These are phyloP conservation scores for Neurospora sp. DNA, from an alignment of 2,329 filamentous ascomycete genomes.

Conservation along the genomic window DNA sequence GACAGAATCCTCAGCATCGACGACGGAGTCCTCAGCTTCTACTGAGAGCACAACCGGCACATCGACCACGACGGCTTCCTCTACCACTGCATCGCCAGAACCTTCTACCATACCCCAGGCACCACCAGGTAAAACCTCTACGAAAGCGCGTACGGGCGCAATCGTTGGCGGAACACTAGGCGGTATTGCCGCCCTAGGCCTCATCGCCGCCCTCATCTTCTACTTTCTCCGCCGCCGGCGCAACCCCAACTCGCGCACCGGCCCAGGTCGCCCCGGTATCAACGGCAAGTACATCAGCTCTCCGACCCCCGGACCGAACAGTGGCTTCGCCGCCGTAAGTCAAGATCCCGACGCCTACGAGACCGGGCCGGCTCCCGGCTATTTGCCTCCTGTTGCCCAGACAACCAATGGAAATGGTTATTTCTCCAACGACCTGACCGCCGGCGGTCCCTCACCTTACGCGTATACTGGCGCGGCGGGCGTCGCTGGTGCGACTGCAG, in stretches of 20 bases:
- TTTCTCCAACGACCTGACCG: constrained; percentile 12
- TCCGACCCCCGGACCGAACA: constrained; percentile 17
- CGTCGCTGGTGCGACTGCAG: neutral
- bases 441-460: constrained; percentile 12
- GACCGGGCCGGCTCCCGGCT: constrained; percentile 12
- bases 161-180: constrained; percentile 46
- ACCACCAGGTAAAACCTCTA: constrained; percentile 17
- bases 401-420: constrained; percentile 1
- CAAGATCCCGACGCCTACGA: constrained; percentile 24
- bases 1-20: constrained; percentile 11
- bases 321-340: constrained; percentile 29
- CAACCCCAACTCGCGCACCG: constrained; percentile 33
- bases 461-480: constrained; percentile 10
- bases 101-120: constrained; percentile 10
- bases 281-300: constrained; percentile 31
- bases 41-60: neutral
- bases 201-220: constrained; percentile 30
- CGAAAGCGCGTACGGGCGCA: constrained; percentile 29
- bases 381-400: constrained; percentile 4
- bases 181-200: constrained; percentile 36
- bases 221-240: constrained; percentile 35
- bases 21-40: constrained; percentile 2
- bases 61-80: constrained; percentile 4
- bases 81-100: constrained; percentile 12
- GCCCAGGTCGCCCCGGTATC: constrained; percentile 21